phyloP scores from a whole-genome alignment of 805 yeast genomes.

The Candida cerambycidarum region DNA sequence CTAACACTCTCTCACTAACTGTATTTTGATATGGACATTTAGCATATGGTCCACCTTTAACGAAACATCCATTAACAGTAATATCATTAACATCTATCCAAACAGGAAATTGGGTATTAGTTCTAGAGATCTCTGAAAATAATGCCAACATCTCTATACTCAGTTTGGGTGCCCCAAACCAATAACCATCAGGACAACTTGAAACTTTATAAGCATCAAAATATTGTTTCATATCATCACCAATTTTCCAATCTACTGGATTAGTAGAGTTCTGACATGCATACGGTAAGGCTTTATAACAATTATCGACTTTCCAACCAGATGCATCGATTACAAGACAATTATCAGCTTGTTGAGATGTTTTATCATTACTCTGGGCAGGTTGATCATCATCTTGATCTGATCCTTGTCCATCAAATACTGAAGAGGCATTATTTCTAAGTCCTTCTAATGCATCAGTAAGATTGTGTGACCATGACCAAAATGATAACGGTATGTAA shows the following conservation, averaged over 20 bases:
- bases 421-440: neutral
- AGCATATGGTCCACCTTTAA: conserved; percentile 75
- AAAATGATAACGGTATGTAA: conserved; percentile 39
- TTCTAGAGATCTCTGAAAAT: conserved; percentile 25
- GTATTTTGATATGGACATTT: conserved; percentile 72
- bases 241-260: conserved; percentile 46
- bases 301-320: conserved; percentile 70
- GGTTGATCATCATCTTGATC: neutral
- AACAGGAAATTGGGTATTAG: conserved; percentile 34
- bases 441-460: conserved; percentile 2
- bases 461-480: conserved; percentile 67
- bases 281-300: conserved; percentile 52
- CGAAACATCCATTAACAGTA: conserved; percentile 76
- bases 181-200: conserved; percentile 35
- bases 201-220: conserved; percentile 38
- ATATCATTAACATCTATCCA: conserved; percentile 88
- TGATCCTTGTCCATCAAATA: neutral
- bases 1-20: conserved; percentile 55
- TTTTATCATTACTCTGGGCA: neutral
- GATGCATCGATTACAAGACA: conserved; percentile 40
- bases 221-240: conserved; percentile 35
- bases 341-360: conserved; percentile 28
- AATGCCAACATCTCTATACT: conserved; percentile 33
- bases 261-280: conserved; percentile 53
- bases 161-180: conserved; percentile 36